Conservation (phyloP, 1,284 basidiomycete genomes). For the Ustanciosporium gigantosporum region DNA sequence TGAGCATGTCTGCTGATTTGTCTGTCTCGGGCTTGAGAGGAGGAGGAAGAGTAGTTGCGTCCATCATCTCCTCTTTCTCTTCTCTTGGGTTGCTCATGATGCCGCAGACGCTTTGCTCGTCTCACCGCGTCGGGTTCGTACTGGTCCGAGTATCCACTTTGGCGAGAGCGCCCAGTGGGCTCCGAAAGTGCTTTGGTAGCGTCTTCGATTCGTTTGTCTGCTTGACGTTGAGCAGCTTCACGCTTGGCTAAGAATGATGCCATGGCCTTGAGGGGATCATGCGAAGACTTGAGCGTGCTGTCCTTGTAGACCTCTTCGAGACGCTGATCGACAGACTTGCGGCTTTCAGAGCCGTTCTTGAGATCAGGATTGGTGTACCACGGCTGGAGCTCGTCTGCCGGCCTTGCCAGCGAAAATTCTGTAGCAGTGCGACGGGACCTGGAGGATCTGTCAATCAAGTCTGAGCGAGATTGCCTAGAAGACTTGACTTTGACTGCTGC, state of each 20-base stretch:
- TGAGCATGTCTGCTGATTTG: too few species aligned
- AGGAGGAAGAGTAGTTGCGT: too few species aligned
- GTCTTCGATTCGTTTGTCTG: too few species aligned
- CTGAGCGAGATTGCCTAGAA: too few species aligned
- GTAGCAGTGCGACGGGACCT: too few species aligned
- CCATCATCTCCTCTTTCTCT: too few species aligned
- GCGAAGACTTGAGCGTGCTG: constrained; percentile 21
- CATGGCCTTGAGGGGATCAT: constrained; percentile 53
- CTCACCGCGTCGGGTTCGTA: constrained; percentile 34
- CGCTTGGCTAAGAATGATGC: constrained; percentile 19
- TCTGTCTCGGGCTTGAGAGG: constrained; percentile 5
- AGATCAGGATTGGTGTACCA: constrained; percentile 46
- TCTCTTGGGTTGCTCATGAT: too few species aligned
- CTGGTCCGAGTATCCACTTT: constrained; percentile 6
- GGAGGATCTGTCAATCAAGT: too few species aligned
- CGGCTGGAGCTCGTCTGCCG: constrained; percentile 38
- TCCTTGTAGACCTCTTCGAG: constrained; percentile 46
- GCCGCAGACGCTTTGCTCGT: too few species aligned
- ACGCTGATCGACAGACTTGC: constrained; percentile 39
- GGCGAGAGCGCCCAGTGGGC: too few species aligned
- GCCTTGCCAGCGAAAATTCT: constrained; percentile 7
- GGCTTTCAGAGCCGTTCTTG: constrained; percentile 32
- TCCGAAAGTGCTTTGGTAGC: too few species aligned
- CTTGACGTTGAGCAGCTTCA: constrained; percentile 20
- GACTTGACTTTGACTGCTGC: neutral